Base-by-base conservation (phyloP, 192 early-diverging fungal genomes). In the Jimgerdemannia lactiflua region DNA sequence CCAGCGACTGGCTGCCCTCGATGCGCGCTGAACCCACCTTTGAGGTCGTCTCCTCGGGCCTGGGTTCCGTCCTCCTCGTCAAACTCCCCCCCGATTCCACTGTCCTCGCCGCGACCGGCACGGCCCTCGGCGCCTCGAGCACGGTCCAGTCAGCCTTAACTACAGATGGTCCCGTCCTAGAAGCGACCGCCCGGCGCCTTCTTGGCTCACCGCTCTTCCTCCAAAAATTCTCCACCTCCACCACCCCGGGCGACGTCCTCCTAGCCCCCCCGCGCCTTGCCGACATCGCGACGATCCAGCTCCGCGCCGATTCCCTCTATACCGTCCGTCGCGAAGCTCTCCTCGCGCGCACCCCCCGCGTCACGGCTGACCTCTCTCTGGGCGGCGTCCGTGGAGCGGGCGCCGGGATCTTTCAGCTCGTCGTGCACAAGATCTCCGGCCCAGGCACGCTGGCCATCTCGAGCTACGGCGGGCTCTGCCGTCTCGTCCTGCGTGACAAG, bases 381-480 rank as follows among this genome's bases (percentile, higher is more conserved):
- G 75, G 77, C 54, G 72, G 67, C 40, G 20, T 74, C 17, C 73
- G 82, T 49, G 77, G 80, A 4, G 77, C 78, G 63, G 80, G 80
- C 44, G 75, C 75, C 49, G 88, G 88, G 14, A 64, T 89, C 7
- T 83, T 89, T 69, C 84, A 90, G 66, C 79, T 84, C 43, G 81
- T 93, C 64, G 86, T 90, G 3, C 90, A 94, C 73, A 80, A 83
- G 18, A 85, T 92, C 6, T 85, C 79, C 59, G 92, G 93, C 3
- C 85, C 87, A 14, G 94, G 94, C 70, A 84, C 90, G 4, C 70
- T 92, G 42, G 92, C 88, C 10, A 86, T 95, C 44, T 86, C 90
- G 29, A 79, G 87, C 41, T 86, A 89, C 43, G 90, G 91, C 49
- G 90, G 91, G 1, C 68, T 95, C 42, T 91, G 92, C 76, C 83